A percentile compares a stretch with the other conserved stretches of the same genome.
These are phyloP conservation scores for Spergularia bocconei DNA, from an alignment of 148 eudicot genomes.

Conservation along the genomic window DNA sequence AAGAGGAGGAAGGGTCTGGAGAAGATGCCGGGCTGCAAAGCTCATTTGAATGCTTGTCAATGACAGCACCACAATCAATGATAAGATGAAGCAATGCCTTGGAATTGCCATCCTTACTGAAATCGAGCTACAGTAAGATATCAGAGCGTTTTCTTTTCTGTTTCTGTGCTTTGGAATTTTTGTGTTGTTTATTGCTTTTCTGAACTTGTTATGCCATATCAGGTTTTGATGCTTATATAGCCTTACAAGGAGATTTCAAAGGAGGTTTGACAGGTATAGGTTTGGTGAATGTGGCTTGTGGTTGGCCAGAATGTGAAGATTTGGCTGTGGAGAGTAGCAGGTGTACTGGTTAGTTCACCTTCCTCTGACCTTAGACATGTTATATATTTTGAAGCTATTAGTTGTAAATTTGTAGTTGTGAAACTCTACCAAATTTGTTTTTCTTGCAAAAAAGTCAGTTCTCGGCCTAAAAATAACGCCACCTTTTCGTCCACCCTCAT, in stretches of 20 bases:
- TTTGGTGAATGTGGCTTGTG: conserved; percentile 13
- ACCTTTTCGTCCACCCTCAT: no score
- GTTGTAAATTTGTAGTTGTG: background rate
- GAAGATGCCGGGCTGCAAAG: conserved; percentile 26
- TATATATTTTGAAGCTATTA: background rate
- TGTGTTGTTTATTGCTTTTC: background rate
- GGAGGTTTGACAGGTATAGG: background rate
- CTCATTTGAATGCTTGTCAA: conserved; percentile 26
- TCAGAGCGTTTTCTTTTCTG: background rate
- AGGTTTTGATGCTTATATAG: conserved; percentile 17
- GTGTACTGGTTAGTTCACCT: conserved; percentile 27
- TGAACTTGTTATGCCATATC: conserved; percentile 3
- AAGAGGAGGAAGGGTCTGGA: conserved; percentile 33
- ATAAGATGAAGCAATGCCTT: conserved; percentile 20
- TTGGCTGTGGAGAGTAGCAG: conserved; percentile 7
- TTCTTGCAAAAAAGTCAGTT: no score
- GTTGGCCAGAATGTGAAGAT: conserved; percentile 29
- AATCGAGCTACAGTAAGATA: background rate
- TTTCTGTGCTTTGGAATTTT: background rate
- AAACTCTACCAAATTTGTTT: no score
- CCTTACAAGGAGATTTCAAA: background rate
- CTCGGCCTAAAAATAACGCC: no score
- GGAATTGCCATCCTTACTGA: conserved; percentile 17
- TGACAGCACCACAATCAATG: conserved; percentile 21
- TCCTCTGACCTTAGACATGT: conserved; percentile 11